Percentiles rank a stretch among this genome's conserved stretches.
Evolutionary conservation across 768 basidiomycete species (phyloP).

Genomic region (Lentinula lateritia): DNA sequence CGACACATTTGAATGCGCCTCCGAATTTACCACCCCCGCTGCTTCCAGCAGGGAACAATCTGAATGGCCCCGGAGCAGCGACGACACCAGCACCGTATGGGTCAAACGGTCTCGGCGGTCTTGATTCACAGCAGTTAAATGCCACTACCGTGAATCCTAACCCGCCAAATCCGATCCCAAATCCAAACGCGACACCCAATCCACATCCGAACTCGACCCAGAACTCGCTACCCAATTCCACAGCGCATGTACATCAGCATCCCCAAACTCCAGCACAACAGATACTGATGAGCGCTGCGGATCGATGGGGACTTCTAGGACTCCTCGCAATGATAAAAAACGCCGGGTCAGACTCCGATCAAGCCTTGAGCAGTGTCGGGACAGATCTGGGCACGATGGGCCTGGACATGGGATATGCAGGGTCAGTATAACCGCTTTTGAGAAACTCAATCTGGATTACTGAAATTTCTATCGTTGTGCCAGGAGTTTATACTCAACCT

Average conservation of each 20-base stretch:
- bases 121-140: conserved; percentile 21
- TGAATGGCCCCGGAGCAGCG: conserved; percentile 30
- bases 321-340: conserved; percentile 84
- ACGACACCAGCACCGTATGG: conserved; percentile 19
- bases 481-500: conserved; percentile 84
- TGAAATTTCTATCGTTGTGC: conserved; percentile 4
- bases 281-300: conserved; percentile 86
- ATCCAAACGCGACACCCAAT: conserved; percentile 31
- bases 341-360: conserved; percentile 70
- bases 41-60: conserved; percentile 22
- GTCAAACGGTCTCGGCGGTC: conserved; percentile 18
- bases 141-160: conserved; percentile 21
- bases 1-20: conserved; percentile 50
- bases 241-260: conserved; percentile 39
- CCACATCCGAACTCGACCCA: conserved; percentile 9
- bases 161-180: conserved; percentile 26
- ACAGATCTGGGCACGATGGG: conserved; percentile 91
- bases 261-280: conserved; percentile 93
- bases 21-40: conserved; percentile 27
- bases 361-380: conserved; percentile 77
- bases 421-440: conserved; percentile 44
- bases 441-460: neutral
- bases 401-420: conserved; percentile 78
- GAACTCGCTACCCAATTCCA: conserved; percentile 24
- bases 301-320: conserved; percentile 90